These are phyloP conservation scores for Dictyostelium firmibasis DNA, from an alignment of 78 protist species.

Conservation along the genomic window DNA sequence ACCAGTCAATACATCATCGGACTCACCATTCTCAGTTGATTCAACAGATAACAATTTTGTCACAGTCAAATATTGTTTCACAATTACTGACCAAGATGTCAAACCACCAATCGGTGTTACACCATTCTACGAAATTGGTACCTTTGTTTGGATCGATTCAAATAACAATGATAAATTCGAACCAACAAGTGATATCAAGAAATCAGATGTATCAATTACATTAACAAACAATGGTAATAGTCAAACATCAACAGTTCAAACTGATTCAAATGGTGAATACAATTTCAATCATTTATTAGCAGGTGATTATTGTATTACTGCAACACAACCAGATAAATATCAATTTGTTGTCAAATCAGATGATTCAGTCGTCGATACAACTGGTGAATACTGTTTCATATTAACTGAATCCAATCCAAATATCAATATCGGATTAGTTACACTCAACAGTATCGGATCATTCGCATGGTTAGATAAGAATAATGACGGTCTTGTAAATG, in stretches of 20 bases:
- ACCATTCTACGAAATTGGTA: constrained; percentile 22
- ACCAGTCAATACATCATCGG: neutral
- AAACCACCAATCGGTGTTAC: neutral
- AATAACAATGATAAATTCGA: neutral
- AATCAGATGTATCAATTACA: neutral
- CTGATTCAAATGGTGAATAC: neutral
- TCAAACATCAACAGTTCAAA: neutral
- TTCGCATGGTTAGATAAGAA: neutral
- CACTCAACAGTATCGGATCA: neutral
- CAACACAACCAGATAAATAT: constrained; percentile 4
- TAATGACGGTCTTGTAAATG: neutral
- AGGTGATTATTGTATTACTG: constrained; percentile 27
- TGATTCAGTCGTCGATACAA: constrained; percentile 16
- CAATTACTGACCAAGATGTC: neutral
- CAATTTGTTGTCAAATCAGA: neutral
- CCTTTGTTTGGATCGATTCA: neutral
- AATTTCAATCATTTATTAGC: neutral
- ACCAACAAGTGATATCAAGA: neutral
- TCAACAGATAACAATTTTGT: no score
- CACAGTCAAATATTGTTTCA: neutral
- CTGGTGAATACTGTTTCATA: neutral
- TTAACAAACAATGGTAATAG: neutral
- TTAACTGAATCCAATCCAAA: neutral
- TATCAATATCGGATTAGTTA: neutral
- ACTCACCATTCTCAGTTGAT: neutral